Conservation (phyloP, 2,329 filamentous ascomycete species). For the Botryosphaeria dothidea region DNA sequence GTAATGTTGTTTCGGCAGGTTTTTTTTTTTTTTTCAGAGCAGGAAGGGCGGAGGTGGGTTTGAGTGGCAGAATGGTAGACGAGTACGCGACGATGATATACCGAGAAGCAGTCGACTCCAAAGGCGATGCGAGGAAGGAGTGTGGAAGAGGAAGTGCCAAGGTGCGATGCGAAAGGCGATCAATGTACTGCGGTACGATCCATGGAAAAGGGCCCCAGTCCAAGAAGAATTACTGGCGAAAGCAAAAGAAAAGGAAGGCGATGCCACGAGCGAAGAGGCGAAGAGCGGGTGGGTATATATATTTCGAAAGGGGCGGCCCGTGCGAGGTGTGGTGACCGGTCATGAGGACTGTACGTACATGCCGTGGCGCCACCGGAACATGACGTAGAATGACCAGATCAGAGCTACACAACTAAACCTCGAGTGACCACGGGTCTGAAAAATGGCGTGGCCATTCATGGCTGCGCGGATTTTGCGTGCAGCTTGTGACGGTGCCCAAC, state of each 20-base stretch:
- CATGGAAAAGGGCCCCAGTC: not conserved
- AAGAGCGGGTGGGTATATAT: not conserved
- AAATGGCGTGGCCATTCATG: no score
- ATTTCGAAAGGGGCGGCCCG: not conserved
- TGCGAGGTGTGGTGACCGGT: not conserved
- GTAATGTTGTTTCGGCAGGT: not conserved
- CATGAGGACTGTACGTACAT: not conserved
- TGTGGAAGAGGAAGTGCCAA: not conserved
- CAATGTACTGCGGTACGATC: not conserved
- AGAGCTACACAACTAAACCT: not conserved
- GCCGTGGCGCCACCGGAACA: constrained; percentile 7
- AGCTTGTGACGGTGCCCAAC: no score
- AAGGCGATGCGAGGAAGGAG: not conserved
- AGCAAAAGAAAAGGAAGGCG: not conserved
- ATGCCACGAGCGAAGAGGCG: not conserved
- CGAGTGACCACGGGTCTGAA: not conserved
- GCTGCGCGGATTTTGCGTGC: no score
- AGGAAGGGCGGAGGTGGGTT: not conserved
- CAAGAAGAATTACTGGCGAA: not conserved
- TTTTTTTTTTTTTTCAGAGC: not conserved
- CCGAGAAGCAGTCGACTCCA: not conserved
- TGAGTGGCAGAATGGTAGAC: not conserved
- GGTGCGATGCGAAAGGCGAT: not conserved
- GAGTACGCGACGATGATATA: not conserved
- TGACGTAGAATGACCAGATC: not conserved